Evolutionary conservation across 768 basidiomycete genomes (phyloP).

Genomic region (Agrocybe praecox): DNA sequence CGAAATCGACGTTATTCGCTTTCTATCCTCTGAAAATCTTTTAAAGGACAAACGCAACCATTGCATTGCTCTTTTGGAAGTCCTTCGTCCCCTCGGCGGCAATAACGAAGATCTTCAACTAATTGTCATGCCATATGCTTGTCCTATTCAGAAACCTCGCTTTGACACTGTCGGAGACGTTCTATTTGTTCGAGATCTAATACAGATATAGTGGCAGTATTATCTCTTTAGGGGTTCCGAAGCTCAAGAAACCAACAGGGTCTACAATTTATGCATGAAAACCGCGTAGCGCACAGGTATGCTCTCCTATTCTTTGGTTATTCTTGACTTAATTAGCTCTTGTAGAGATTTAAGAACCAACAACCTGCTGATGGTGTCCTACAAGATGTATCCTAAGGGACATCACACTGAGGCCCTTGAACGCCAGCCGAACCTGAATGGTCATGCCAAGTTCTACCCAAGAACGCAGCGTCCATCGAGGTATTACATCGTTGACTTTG

Average conservation of each 20-base stretch:
- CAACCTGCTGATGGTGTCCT: conserved; percentile 22
- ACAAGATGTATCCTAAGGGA: conserved; percentile 14
- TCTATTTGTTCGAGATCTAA: conserved; percentile 18
- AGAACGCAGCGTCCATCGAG: conserved; percentile 28
- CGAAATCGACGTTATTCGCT: background rate
- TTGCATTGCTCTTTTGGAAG: background rate
- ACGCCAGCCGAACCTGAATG: conserved; percentile 8
- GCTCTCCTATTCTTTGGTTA: background rate
- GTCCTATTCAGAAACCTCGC: conserved; percentile 19
- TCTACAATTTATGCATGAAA: conserved; percentile 13
- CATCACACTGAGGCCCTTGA: conserved; percentile 13
- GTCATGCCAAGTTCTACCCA: conserved; percentile 12
- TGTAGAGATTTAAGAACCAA: background rate
- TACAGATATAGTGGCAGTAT: conserved; percentile 2
- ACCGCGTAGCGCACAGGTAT: conserved; percentile 18
- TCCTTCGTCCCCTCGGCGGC: background rate
- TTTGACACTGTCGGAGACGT: conserved; percentile 21
- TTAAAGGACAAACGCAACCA: background rate
- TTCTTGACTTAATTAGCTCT: background rate
- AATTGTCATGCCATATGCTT: background rate
- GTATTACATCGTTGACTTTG: conserved; percentile 42
- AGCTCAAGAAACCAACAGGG: background rate
- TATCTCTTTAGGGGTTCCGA: too few species aligned
- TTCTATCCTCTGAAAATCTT: background rate
- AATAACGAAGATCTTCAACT: background rate